Conservation (phyloP, 352 stramenopile genomes). For the Pythium grandisporangium region DNA sequence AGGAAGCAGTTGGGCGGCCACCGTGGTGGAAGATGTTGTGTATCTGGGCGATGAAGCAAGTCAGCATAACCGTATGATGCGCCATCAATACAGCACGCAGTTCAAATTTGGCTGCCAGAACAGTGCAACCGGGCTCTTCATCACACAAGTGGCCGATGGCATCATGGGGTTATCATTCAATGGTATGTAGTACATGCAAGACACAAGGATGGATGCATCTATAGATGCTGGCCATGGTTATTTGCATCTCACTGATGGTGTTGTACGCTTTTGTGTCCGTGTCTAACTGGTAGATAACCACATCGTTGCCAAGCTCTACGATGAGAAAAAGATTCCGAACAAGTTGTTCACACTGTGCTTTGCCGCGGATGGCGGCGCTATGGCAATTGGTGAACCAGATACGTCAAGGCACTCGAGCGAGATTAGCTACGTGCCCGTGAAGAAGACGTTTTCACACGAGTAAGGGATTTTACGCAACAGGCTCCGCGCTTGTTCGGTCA, state of each 20-base stretch:
- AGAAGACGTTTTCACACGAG: slow-evolving; percentile 15
- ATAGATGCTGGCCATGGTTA: no score
- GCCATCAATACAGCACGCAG: slow-evolving; percentile 54
- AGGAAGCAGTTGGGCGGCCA: slow-evolving; percentile 76
- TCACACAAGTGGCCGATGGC: slow-evolving; percentile 71
- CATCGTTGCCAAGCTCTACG: slow-evolving; percentile 63
- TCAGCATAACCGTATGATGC: slow-evolving; percentile 32
- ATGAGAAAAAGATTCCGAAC: slow-evolving; percentile 70
- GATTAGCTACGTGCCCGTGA: slow-evolving; percentile 50
- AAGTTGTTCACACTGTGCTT: slow-evolving; percentile 82
- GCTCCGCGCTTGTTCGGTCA: no score
- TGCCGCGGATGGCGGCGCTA: slow-evolving; percentile 45
- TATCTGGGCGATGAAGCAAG: slow-evolving; percentile 59
- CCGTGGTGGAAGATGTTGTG: slow-evolving; percentile 73
- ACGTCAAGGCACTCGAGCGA: slow-evolving; percentile 35
- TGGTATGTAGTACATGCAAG: no score
- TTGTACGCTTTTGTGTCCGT: not conserved
- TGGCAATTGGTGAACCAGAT: slow-evolving; percentile 53
- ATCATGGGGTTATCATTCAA: slow-evolving; percentile 80
- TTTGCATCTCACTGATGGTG: no score
- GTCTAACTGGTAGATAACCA: slow-evolving; percentile 32
- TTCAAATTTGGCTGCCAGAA: slow-evolving; percentile 80
- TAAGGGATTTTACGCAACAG: no score
- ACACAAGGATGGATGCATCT: no score
- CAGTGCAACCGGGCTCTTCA: slow-evolving; percentile 66